Evolutionary conservation across 768 basidiomycete species (phyloP).

Genomic region (Agaricus blazei): DNA sequence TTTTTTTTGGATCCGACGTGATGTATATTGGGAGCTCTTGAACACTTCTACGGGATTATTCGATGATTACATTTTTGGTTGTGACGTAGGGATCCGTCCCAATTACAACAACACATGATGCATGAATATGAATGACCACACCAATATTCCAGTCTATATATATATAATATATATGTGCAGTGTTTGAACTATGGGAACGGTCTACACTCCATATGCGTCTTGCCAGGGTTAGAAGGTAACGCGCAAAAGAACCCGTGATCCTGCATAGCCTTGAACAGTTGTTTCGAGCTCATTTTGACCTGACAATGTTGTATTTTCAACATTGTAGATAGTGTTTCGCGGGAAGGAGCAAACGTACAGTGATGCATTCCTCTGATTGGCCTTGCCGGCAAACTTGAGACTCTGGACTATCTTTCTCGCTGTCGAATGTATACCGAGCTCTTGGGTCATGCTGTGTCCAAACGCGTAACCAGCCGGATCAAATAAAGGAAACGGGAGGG

Average conservation of each 20-base stretch:
- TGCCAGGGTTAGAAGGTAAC: constrained; percentile 58
- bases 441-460: constrained; percentile 40
- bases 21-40: neutral
- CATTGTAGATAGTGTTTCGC: neutral
- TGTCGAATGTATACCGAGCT: constrained; percentile 57
- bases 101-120: neutral
- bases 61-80: neutral
- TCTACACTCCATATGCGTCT: constrained; percentile 66
- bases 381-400: constrained; percentile 56
- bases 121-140: neutral
- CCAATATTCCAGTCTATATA: neutral
- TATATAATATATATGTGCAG: neutral
- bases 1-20: neutral
- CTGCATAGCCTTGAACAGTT: constrained; percentile 72
- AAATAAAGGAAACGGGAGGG: too few species aligned
- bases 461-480: neutral
- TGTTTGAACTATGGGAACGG: constrained; percentile 43
- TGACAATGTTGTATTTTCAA: constrained; percentile 24
- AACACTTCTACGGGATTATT: neutral
- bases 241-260: constrained; percentile 65
- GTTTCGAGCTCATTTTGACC: constrained; percentile 55
- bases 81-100: neutral
- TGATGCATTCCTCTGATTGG: constrained; percentile 48
- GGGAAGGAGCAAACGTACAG: constrained; percentile 27
- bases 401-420: constrained; percentile 48